phyloP scores from a whole-genome alignment of 805 yeast species.

The Helenozyma rhizophorensis region DNA sequence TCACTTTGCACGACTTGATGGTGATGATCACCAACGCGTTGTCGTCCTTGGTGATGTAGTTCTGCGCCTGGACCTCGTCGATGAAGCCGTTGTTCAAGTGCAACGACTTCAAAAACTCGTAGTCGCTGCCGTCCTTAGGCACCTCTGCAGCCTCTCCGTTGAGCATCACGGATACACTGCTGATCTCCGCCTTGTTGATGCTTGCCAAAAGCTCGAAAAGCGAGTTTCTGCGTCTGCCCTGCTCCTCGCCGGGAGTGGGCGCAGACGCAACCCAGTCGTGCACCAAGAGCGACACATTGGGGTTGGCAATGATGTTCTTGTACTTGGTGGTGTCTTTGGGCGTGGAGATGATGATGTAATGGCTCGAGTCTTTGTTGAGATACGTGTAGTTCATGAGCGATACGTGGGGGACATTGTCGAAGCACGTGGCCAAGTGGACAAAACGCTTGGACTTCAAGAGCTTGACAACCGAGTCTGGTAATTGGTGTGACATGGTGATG shows the following conservation, averaged over 20 bases:
- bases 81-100: constrained; percentile 62
- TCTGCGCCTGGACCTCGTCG: constrained; percentile 60
- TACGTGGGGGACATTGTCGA: constrained; percentile 75
- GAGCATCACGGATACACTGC: constrained; percentile 78
- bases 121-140: constrained; percentile 38
- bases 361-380: constrained; percentile 35
- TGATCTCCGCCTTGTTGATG: constrained; percentile 69
- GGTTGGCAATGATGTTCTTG: constrained; percentile 63
- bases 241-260: constrained; percentile 17
- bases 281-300: constrained; percentile 73
- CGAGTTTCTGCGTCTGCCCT: constrained; percentile 19
- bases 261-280: constrained; percentile 87
- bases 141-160: constrained; percentile 66
- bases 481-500: too few relatives aligned
- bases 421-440: constrained; percentile 82
- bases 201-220: constrained; percentile 58
- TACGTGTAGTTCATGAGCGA: constrained; percentile 88
- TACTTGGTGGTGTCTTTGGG: constrained; percentile 70
- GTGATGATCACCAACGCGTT: constrained; percentile 63
- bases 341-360: constrained; percentile 67
- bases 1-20: constrained; percentile 67
- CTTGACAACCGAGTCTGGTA: constrained; percentile 34
- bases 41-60: constrained; percentile 43
- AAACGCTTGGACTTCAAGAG: constrained; percentile 60
- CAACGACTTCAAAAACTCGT: constrained; percentile 55